Base-by-base conservation (phyloP, 371 early-diverging fungal species). In the Batrachochytrium dendrobatidis region DNA sequence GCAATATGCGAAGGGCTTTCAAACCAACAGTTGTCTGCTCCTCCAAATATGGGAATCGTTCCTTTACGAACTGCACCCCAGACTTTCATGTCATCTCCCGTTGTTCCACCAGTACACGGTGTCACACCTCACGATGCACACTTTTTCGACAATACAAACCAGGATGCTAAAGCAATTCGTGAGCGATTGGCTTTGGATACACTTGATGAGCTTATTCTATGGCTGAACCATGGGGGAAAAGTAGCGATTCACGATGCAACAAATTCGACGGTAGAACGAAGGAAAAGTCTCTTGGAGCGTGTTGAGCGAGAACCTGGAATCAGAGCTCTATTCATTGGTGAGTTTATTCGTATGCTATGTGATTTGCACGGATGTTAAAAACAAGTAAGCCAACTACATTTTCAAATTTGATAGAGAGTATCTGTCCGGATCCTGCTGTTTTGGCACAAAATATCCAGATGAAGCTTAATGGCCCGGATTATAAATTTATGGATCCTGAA, bases 211-310 rank as follows among this genome's bases (percentile, higher is more conserved):
- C 60, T 87, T 26, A 76, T 91, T 32, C 60, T 72, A 6, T 92
- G 93, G 93, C 72, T 92, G 43, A 77, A 81, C 33, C 59, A 69
- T 44, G 84, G 80, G 28, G 89, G 88, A 10, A 81, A 85, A 34
- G 86, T 91, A 7, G 93, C 87, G 28, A 88, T 92, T 46, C 91
- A 90, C 60, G 92, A 92, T 69, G 92, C 92, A 0, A 92, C 92
- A 12, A 92, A 92, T 66, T 86, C 91, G 1, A 90, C 89, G 0
- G 61, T 81, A 25, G 81, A 81, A 56, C 71, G 92, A 67, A 76
- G 91, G 65, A 72, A 77, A 35, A 58, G 79, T 29, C 66, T 91
- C 24, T 59, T 87, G 56, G 83, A 87, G 15, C 76, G 88, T 15
- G 66, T 86, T 7, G 32, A 28, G 22, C 20, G 22, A 59, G 77